Evolutionary conservation across 2,329 filamentous ascomycete genomes (phyloP).

Genomic region (Aspergillus oerlinghausenensis): DNA sequence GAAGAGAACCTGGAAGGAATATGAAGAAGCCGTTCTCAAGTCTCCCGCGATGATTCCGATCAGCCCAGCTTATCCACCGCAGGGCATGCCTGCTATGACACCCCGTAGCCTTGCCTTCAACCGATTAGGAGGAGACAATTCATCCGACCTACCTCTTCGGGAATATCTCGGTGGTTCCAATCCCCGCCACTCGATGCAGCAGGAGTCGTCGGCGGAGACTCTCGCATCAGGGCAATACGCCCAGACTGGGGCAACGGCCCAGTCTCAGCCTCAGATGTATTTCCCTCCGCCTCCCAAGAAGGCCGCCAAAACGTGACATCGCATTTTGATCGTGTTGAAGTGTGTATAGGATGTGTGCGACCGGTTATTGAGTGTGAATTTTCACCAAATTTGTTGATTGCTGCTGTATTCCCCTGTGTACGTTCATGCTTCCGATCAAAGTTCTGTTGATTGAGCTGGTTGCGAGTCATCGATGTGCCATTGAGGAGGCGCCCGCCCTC

Average conservation of each 20-base stretch:
- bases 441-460: neutral
- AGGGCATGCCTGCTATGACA: constrained; percentile 35
- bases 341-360: neutral
- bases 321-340: neutral
- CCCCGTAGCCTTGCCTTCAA: constrained; percentile 42
- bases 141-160: constrained; percentile 39
- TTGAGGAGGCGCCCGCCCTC: neutral
- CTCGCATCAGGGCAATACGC: constrained; percentile 7
- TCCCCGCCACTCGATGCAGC: constrained; percentile 18
- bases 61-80: constrained; percentile 25
- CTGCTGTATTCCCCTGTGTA: neutral
- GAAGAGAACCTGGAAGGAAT: constrained; percentile 36
- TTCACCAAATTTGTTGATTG: neutral
- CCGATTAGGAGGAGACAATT: constrained; percentile 31
- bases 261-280: constrained; percentile 30
- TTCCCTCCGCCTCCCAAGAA: constrained; percentile 44
- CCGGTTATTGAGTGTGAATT: neutral
- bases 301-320: constrained; percentile 22
- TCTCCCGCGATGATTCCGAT: constrained; percentile 33
- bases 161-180: constrained; percentile 25
- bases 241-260: constrained; percentile 9
- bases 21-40: constrained; percentile 38
- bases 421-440: neutral
- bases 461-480: neutral
- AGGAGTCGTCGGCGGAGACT: constrained; percentile 17